phyloP scores from a whole-genome alignment of 2,329 filamentous ascomycete species.

The Exophiala phaeomuriformis region DNA sequence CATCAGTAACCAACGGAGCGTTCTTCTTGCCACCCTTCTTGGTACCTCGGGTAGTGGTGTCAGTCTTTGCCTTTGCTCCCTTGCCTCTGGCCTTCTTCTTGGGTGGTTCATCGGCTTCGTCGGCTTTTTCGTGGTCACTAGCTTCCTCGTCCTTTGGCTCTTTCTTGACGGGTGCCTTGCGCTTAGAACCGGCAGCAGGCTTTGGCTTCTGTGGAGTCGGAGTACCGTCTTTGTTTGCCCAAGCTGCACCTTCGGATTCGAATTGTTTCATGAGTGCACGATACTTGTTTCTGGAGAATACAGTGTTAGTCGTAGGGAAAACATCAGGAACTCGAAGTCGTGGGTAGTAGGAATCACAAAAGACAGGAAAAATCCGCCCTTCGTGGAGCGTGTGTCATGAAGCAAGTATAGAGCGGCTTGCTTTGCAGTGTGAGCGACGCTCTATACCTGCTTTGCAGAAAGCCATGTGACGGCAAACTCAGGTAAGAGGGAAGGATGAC shows the following conservation, averaged over 20 bases:
- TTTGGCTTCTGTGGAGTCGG: slow-evolving; percentile 5
- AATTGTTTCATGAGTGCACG: slow-evolving; percentile 22
- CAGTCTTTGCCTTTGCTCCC: background rate
- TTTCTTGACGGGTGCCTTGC: slow-evolving; percentile 11
- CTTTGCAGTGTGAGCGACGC: too few relatives aligned
- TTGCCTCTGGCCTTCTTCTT: slow-evolving; percentile 15
- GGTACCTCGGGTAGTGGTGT: background rate
- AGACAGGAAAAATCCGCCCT: too few relatives aligned
- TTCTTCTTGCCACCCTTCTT: slow-evolving; percentile 4
- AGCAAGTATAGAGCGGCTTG: too few relatives aligned
- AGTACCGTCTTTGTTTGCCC: slow-evolving; percentile 5
- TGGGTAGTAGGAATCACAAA: background rate
- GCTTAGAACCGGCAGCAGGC: slow-evolving; percentile 11
- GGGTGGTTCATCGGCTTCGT: slow-evolving; percentile 4
- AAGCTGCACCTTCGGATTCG: slow-evolving; percentile 11
- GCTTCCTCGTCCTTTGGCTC: background rate
- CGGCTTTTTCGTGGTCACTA: background rate
- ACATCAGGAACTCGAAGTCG: background rate
- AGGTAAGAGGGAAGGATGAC: slow-evolving; percentile 1
- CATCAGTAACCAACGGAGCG: background rate
- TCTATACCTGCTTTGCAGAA: background rate
- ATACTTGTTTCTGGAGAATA: slow-evolving; percentile 23
- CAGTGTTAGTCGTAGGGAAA: slow-evolving; percentile 1
- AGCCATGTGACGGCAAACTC: background rate
- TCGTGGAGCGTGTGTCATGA: too few relatives aligned